phyloP scores from a whole-genome alignment of 306 rosid species.

The Delonix regia region DNA sequence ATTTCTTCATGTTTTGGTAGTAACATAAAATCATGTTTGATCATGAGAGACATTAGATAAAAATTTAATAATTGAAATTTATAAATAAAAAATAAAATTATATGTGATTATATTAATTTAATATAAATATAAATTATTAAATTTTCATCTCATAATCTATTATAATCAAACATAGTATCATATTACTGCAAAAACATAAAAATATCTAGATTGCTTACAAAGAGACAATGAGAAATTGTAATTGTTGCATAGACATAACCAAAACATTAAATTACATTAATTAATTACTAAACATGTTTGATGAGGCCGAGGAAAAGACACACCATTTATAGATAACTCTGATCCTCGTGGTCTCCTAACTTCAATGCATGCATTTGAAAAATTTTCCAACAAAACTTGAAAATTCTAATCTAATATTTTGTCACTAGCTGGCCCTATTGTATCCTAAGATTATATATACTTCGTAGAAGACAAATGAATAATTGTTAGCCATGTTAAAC shows the following conservation, averaged over 20 bases:
- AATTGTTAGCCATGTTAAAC: slow-evolving; percentile 21
- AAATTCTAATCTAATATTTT: slow-evolving; percentile 1
- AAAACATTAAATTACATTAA: neutral
- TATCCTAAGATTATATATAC: neutral
- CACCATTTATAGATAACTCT: slow-evolving; percentile 7
- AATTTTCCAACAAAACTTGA: slow-evolving; percentile 4
- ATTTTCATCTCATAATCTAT: no score
- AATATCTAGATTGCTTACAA: no score
- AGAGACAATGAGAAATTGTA: neutral
- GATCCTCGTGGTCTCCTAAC: slow-evolving; percentile 36
- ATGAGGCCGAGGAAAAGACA: neutral
- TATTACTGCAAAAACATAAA: no score
- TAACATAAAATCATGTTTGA: no score
- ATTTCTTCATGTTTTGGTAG: no score
- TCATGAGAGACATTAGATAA: no score
- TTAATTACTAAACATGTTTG: neutral
- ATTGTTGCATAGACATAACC: neutral
- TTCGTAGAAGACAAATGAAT: slow-evolving; percentile 16
- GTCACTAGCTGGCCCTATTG: slow-evolving; percentile 28
- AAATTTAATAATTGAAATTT: no score
- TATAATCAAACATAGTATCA: no score
- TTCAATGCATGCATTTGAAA: slow-evolving; percentile 34
- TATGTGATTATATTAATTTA: no score
- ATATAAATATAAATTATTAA: no score
- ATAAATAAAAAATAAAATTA: no score